phyloP scores from a whole-genome alignment of 1,139 yeast genomes.

The Schizosaccharomyces versatilis region DNA sequence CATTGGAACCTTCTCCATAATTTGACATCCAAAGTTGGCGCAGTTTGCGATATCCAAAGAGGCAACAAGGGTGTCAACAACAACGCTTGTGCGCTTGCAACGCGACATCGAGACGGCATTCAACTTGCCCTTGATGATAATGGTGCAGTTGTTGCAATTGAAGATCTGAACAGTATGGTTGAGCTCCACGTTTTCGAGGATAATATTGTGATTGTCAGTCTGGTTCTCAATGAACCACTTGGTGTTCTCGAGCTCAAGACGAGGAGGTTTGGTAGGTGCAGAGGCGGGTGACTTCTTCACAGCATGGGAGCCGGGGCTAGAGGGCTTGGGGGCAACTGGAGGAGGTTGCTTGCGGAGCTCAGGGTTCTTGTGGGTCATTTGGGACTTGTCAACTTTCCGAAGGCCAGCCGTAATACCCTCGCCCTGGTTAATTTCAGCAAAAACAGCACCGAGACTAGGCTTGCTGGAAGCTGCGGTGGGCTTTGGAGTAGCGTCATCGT shows the following conservation, averaged over 20 bases:
- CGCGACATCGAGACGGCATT: slow-evolving; percentile 68
- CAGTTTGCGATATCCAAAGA: slow-evolving; percentile 78
- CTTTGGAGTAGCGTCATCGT: slow-evolving; percentile 21
- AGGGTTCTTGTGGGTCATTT: slow-evolving; percentile 90
- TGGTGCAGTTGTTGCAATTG: slow-evolving; percentile 46
- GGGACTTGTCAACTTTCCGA: slow-evolving; percentile 77
- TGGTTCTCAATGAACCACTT: slow-evolving; percentile 77
- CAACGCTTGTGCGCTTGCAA: slow-evolving; percentile 48
- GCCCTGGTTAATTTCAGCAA: slow-evolving; percentile 77
- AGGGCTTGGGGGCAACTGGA: slow-evolving; percentile 22
- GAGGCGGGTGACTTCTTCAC: slow-evolving; percentile 45
- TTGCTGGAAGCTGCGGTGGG: slow-evolving; percentile 25
- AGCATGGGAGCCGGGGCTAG: slow-evolving; percentile 29
- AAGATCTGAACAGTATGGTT: slow-evolving; percentile 80
- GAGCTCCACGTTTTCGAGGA: slow-evolving; percentile 57
- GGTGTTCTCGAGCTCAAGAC: slow-evolving; percentile 57
- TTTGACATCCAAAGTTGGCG: slow-evolving; percentile 61
- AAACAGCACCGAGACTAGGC: slow-evolving; percentile 68
- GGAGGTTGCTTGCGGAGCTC: slow-evolving; percentile 36
- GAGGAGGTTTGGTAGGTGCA: slow-evolving; percentile 19
- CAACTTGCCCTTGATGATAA: slow-evolving; percentile 76
- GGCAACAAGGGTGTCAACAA: slow-evolving; percentile 65
- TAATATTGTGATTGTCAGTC: slow-evolving; percentile 28
- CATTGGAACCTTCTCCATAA: slow-evolving; percentile 58
- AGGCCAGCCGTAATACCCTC: slow-evolving; percentile 61